A percentile compares a stretch with the other conserved stretches of the same genome.
Evolutionary conservation across 2,329 filamentous ascomycete genomes (phyloP).

Genomic region (Hysterium pulicare): DNA sequence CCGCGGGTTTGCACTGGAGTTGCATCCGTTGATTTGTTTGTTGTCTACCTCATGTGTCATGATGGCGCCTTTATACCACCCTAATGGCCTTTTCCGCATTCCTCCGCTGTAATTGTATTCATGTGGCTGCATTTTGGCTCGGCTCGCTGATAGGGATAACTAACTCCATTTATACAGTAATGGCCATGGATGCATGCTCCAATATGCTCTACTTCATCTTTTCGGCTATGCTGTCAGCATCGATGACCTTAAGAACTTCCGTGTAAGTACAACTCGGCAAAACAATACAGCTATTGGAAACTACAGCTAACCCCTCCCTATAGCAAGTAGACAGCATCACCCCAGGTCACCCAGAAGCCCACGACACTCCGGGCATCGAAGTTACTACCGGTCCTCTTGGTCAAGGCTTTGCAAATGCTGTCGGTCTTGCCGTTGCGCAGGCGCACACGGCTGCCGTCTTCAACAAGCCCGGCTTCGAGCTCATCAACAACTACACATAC

Average conservation of each 20-base stretch:
- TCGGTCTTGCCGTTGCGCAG: slow-evolving; percentile 96
- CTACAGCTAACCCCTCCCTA: slow-evolving; percentile 13
- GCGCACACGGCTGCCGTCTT: slow-evolving; percentile 85
- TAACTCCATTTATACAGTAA: slow-evolving; percentile 60
- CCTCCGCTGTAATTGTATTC: too few species aligned
- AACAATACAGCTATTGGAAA: slow-evolving; percentile 47
- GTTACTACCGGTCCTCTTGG: slow-evolving; percentile 97
- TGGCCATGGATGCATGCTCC: slow-evolving; percentile 98
- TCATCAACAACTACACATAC: slow-evolving; percentile 97
- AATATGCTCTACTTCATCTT: slow-evolving; percentile 96
- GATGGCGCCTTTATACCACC: background rate
- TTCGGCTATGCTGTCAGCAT: slow-evolving; percentile 85
- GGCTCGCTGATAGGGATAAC: slow-evolving; percentile 5
- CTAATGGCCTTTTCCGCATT: slow-evolving; percentile 10
- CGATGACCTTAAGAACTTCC: slow-evolving; percentile 94
- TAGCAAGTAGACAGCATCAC: slow-evolving; percentile 75
- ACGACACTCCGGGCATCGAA: slow-evolving; percentile 95
- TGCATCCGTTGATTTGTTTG: slow-evolving; percentile 14
- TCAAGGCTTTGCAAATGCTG: slow-evolving; percentile 95
- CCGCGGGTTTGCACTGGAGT: slow-evolving; percentile 13
- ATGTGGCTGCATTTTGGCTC: too few species aligned
- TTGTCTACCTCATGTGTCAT: slow-evolving; percentile 1
- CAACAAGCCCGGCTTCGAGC: slow-evolving; percentile 92
- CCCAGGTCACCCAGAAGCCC: slow-evolving; percentile 91
- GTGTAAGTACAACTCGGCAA: slow-evolving; percentile 59